Base-by-base conservation (phyloP, 768 basidiomycete species). In the Cystobasidiopsis lactophilus region DNA sequence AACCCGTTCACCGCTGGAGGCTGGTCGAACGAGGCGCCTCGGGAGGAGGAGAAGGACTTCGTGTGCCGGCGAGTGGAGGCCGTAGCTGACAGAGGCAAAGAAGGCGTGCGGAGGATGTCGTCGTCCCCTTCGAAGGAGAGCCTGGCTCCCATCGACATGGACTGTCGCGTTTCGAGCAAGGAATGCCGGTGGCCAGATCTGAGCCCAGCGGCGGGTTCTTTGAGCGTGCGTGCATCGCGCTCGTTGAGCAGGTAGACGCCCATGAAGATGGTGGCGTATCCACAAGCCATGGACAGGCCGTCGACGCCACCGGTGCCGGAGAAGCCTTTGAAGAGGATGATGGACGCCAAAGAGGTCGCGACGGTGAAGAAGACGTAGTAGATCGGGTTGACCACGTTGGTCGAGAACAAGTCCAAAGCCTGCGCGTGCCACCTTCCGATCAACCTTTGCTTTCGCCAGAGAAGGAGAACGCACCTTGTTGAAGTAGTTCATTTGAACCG, bases 371-470 rank as follows among this genome's bases (percentile, higher is more conserved):
- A 80, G 66, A 95, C 91, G 63, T 88, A 95, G 69, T 96, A 96
- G 72, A 93, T 81, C 0, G 89, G 91, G 66, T 96, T 96, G 49
- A 96, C 89, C 86, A 95, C 84, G 64, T 96, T 96, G 40, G 89
- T 93, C 2, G 86, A 88, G 67, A 95, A 96, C 0, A 77, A 85
- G 65, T 95, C 89, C 49, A 96, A 73, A 0, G 89, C 91, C 45
- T 47, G 26, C 4, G 24, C 10, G 27, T 9, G 19, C 27, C 41
- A n/a, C n/a, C n/a, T n/a, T n/a, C n/a, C n/a, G n/a, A n/a, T n/a
- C n/a, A n/a, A n/a, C n/a, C n/a, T n/a, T n/a, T n/a, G n/a, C n/a
- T n/a, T n/a, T n/a, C n/a, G n/a, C n/a, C n/a, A n/a, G n/a, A n/a
- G n/a, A n/a, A n/a, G n/a, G 16, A 35, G 16, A 35, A 35, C 51